These are phyloP conservation scores for Lippia alba DNA, from an alignment of 305 asterid genomes.

Conservation along the genomic window DNA sequence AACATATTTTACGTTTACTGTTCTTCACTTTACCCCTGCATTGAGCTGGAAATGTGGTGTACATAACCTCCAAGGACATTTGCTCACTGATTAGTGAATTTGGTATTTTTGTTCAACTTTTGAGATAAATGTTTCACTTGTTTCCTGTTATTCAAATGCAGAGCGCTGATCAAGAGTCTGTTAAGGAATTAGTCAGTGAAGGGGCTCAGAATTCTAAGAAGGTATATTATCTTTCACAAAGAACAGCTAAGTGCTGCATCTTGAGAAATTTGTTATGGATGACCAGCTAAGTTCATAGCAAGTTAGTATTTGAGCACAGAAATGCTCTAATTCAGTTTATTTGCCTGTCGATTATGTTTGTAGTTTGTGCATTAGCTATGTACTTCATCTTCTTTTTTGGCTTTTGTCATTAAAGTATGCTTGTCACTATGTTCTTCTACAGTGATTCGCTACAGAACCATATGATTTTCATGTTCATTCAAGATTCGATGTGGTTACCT, in stretches of 20 bases:
- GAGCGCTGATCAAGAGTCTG: constrained; percentile 70
- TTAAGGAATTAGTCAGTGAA: constrained; percentile 53
- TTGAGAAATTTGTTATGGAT: not conserved
- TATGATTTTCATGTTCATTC: not conserved
- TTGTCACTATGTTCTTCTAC: not conserved
- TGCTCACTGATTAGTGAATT: not conserved
- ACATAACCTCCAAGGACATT: not conserved
- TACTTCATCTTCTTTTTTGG: not conserved
- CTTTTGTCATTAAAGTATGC: constrained; percentile 10
- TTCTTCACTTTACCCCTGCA: not conserved
- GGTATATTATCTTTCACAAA: constrained; percentile 42
- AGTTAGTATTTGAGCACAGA: not conserved
- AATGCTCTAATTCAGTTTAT: constrained; percentile 5
- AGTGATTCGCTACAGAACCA: not conserved
- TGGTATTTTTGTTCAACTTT: not conserved
- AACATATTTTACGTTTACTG: not conserved
- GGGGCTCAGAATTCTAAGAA: constrained; percentile 44
- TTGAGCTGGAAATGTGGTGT: not conserved
- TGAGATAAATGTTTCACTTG: constrained; percentile 7
- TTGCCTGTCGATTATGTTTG: not conserved
- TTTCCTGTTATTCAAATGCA: constrained; percentile 45
- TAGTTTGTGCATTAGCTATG: not conserved
- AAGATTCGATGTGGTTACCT: not conserved
- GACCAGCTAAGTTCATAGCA: constrained; percentile 4
- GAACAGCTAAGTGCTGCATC: not conserved